Percentiles rank a stretch among this genome's conserved stretches.
Evolutionary conservation across 306 rosid genomes (phyloP).

Genomic region (Gastrolobium villosum): DNA sequence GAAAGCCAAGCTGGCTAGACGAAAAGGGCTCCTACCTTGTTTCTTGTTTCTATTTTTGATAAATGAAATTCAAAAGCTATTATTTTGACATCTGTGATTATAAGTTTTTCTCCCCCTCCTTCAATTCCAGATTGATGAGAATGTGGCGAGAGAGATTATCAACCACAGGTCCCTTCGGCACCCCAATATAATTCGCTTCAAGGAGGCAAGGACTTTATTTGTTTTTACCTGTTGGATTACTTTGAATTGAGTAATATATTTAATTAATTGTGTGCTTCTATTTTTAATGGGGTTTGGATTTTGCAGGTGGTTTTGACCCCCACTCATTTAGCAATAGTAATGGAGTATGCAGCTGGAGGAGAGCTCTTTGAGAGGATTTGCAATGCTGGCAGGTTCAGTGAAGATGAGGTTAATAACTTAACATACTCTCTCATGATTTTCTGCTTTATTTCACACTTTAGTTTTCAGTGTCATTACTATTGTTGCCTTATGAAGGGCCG

Average conservation of each 20-base stretch:
- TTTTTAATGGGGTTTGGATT: constrained; percentile 28
- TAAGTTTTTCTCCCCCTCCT: not conserved
- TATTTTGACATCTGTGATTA: constrained; percentile 28
- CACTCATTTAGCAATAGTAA: constrained; percentile 73
- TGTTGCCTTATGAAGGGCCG: not conserved
- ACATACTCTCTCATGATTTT: constrained; percentile 20
- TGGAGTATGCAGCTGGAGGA: constrained; percentile 89
- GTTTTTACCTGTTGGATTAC: constrained; percentile 35
- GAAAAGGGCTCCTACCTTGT: not conserved
- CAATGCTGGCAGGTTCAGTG: constrained; percentile 82
- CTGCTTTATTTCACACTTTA: constrained; percentile 1
- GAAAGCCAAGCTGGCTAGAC: constrained; percentile 26
- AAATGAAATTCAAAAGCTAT: constrained; percentile 25
- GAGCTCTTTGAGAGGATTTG: constrained; percentile 83
- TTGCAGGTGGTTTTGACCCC: constrained; percentile 78
- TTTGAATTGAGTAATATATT: not conserved
- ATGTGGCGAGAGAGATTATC: constrained; percentile 82
- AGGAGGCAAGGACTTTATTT: constrained; percentile 63
- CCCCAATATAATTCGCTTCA: constrained; percentile 83
- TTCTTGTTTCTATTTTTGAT: constrained; percentile 29
- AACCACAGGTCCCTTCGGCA: constrained; percentile 85
- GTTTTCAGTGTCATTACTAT: constrained; percentile 18
- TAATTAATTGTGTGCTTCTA: not conserved
- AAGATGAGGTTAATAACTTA: constrained; percentile 69
- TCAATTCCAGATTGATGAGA: constrained; percentile 73